A percentile compares a stretch with the other conserved stretches of the same genome.
These are phyloP conservation scores for Pythium utonaiense DNA, from an alignment of 352 stramenopile species.

Conservation along the genomic window DNA sequence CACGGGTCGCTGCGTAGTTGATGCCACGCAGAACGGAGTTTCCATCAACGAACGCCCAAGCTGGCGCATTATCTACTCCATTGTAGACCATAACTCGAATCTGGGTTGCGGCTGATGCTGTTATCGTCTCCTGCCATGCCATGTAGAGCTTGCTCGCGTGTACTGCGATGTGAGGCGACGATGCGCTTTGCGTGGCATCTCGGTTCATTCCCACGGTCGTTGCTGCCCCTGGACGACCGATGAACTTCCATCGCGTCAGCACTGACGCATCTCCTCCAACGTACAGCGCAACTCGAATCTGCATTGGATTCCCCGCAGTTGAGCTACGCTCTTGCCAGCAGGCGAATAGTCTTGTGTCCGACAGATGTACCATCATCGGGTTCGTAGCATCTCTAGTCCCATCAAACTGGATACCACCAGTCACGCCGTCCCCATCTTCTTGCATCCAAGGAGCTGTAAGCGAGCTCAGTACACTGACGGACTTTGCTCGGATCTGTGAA, in stretches of 20 bases:
- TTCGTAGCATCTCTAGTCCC: conserved; percentile 30
- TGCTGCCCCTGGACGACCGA: conserved; percentile 24
- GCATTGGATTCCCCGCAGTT: conserved; percentile 28
- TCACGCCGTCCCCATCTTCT: conserved; percentile 38
- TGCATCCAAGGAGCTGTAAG: conserved; percentile 33
- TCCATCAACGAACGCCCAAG: conserved; percentile 58
- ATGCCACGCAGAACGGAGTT: conserved; percentile 35
- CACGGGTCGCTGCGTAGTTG: conserved; percentile 35
- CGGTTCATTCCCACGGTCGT: conserved; percentile 46
- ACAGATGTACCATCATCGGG: conserved; percentile 26
- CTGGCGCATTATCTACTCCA: conserved; percentile 30
- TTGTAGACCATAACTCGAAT: conserved; percentile 62
- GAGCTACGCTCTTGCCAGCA: conserved; percentile 47
- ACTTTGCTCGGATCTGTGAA: conserved; percentile 47
- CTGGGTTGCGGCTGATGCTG: conserved; percentile 21
- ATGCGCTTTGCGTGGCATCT: conserved; percentile 31
- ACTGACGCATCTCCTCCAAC: conserved; percentile 18
- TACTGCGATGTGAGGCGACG: conserved; percentile 23
- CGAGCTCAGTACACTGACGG: conserved; percentile 26
- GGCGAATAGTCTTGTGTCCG: conserved; percentile 35
- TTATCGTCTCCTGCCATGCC: conserved; percentile 47
- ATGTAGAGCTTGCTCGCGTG: conserved; percentile 49
- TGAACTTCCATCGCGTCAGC: conserved; percentile 37
- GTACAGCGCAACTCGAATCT: conserved; percentile 48
- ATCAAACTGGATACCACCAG: conserved; percentile 46